Percentiles rank a stretch among this genome's conserved stretches.
Evolutionary conservation across 1,284 basidiomycete genomes (phyloP).

Genomic region (Gastroboletus turbinatus): DNA sequence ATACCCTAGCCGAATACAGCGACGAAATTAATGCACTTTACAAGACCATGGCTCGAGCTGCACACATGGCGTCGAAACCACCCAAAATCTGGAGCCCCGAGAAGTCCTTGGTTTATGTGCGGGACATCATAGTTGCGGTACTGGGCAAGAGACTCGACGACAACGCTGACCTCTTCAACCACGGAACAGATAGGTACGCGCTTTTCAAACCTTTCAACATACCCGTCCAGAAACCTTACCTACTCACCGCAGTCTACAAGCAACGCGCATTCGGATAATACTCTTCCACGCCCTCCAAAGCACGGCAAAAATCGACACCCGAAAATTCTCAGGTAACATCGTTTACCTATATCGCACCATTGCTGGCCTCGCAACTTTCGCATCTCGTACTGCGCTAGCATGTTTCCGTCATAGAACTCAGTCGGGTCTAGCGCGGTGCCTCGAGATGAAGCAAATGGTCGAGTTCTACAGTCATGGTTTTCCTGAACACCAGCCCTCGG

Average conservation of each 20-base stretch:
- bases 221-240: neutral
- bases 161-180: slow-evolving; percentile 8
- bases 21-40: slow-evolving; percentile 19
- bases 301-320: slow-evolving; percentile 15
- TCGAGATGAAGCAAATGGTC: slow-evolving; percentile 17
- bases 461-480: slow-evolving; percentile 9
- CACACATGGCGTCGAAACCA: slow-evolving; percentile 4
- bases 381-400: slow-evolving; percentile 6
- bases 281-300: slow-evolving; percentile 35
- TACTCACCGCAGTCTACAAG: slow-evolving; percentile 38
- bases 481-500: slow-evolving; percentile 9
- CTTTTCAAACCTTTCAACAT: neutral
- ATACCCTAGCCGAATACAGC: slow-evolving; percentile 13
- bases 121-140: slow-evolving; percentile 11
- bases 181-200: slow-evolving; percentile 15
- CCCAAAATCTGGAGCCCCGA: slow-evolving; percentile 18
- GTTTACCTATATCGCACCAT: slow-evolving; percentile 40
- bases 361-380: slow-evolving; percentile 23
- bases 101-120: slow-evolving; percentile 14
- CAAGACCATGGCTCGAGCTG: neutral
- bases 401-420: slow-evolving; percentile 15
- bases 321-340: slow-evolving; percentile 26
- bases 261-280: slow-evolving; percentile 43
- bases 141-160: slow-evolving; percentile 15
- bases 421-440: slow-evolving; percentile 9